These are phyloP conservation scores for Staphylotrichum tortipilum DNA, from an alignment of 495 filamentous ascomycete species.

Conservation along the genomic window DNA sequence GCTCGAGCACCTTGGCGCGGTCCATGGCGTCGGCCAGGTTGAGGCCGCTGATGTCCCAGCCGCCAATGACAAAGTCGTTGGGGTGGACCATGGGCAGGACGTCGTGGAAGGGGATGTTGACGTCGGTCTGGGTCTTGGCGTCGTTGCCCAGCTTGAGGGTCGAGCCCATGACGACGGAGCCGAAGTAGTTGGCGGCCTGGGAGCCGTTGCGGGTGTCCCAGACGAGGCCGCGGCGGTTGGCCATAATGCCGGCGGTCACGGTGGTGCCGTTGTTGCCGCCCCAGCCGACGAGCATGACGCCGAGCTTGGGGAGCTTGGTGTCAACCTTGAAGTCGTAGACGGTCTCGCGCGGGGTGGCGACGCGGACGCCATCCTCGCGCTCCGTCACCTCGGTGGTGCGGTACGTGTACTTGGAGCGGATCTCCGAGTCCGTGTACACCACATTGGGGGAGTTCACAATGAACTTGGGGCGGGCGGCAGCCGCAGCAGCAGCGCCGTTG, in stretches of 20 bases:
- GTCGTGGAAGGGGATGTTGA: conserved; percentile 94
- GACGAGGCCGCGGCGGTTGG: conserved; percentile 74
- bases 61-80: conserved; percentile 89
- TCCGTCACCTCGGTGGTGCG: conserved; percentile 77
- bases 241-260: conserved; percentile 93
- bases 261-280: conserved; percentile 98
- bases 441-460: conserved; percentile 88
- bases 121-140: conserved; percentile 71
- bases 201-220: conserved; percentile 92
- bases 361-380: conserved; percentile 64
- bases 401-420: conserved; percentile 93
- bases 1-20: conserved; percentile 87
- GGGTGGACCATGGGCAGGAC: conserved; percentile 96
- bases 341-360: conserved; percentile 80
- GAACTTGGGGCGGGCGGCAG: conserved; percentile 54
- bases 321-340: conserved; percentile 97
- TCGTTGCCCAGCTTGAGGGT: conserved; percentile 94
- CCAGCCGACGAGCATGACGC: conserved; percentile 96
- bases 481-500: conserved; percentile 30
- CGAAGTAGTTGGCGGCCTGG: conserved; percentile 89
- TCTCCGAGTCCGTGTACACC: conserved; percentile 75
- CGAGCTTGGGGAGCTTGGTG: conserved; percentile 84
- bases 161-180: conserved; percentile 91
- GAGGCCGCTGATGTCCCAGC: conserved; percentile 93
- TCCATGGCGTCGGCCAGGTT: conserved; percentile 91